Conservation (phyloP, 2,329 filamentous ascomycete species). For the Aspergillus sojae region DNA sequence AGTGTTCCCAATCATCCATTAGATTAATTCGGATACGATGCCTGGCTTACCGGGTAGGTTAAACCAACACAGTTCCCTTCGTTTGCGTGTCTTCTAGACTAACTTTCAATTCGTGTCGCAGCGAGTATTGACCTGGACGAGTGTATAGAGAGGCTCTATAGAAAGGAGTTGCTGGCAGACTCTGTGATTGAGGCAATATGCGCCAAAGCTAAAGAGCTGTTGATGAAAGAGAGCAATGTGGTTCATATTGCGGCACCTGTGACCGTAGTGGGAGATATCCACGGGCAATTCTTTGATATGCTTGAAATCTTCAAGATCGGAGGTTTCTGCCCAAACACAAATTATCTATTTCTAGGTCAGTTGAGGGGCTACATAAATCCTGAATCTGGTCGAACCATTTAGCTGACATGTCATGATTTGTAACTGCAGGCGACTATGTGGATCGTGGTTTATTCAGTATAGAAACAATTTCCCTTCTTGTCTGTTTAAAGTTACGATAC, state of each 20-base stretch:
- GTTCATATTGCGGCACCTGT: conserved; percentile 95
- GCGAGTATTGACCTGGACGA: conserved; percentile 97
- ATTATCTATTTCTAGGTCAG: conserved; percentile 92
- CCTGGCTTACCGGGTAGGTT: conserved; percentile 49
- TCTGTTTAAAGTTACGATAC: conserved; percentile 96
- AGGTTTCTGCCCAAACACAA: conserved; percentile 95
- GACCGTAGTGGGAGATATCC: conserved; percentile 97
- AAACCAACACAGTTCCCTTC: not conserved
- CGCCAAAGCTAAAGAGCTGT: conserved; percentile 95
- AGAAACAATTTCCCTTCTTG: conserved; percentile 95
- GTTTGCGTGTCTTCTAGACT: not conserved
- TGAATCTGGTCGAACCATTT: not conserved
- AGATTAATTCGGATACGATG: conserved; percentile 35
- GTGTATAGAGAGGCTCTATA: conserved; percentile 95
- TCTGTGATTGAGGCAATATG: conserved; percentile 99
- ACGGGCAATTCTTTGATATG: conserved; percentile 98
- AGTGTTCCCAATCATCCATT: not conserved
- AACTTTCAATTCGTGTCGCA: conserved; percentile 41
- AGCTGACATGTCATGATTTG: not conserved
- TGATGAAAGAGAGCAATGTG: conserved; percentile 99
- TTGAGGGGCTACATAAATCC: not conserved
- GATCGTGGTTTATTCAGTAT: conserved; percentile 98
- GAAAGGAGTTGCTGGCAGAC: conserved; percentile 94
- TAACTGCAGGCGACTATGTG: conserved; percentile 82
- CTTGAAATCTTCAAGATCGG: conserved; percentile 99